Evolutionary conservation across 495 filamentous ascomycete species (phyloP), one percentile per base, ranked within the genome.

Genomic region (Pyrenula massariospora): DNA sequence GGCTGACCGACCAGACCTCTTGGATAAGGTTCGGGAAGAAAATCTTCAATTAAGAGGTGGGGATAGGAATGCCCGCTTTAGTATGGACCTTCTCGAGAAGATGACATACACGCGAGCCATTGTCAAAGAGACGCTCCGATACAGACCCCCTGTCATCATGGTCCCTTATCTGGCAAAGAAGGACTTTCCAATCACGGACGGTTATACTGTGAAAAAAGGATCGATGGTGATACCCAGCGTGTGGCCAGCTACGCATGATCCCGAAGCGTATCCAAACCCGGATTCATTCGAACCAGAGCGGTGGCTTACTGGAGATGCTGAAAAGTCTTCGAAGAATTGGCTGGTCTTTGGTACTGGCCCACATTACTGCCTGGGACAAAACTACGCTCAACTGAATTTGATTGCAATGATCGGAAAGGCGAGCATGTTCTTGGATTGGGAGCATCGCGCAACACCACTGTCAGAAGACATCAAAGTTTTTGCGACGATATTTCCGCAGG

Each of bases 401-500:
- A 92, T 86, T 67, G 82, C 87, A 2, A 89, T 96, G 81, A 81
- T 98, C 65, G 92, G 91, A 54, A 97, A 94, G 77, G 89, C 94
- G n/a, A 88, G 88, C 63, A 77, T 96, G 67, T 76, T 84, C 61
- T 76, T 97, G 63, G 84, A 96, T 69, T 98, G 93, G 93, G 80
- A 84, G 70, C 93, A 98, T 70, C 79, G 87, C 63, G 66, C 85
- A 12, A 98, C 93, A 19, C 78, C 83, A 0, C 56, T 73, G 51
- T 94, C 88, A 0, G 94, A 98, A 73, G 84, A 94, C 67, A 97
- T 98, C 70, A 91, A 96, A 78, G 92, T 97, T 56, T 98, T 98
- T 73, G 93, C 94, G 10, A 95, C 89, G 22, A 93, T 98, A 57
- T 98, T 98, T 79, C 93, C 93, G 53, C 85, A 87, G 85, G 91